Percentiles rank a stretch among this genome's conserved stretches.
These are phyloP conservation scores for Zizania palustris DNA, from an alignment of 202 grass and related monocot genomes.

Conservation along the genomic window DNA sequence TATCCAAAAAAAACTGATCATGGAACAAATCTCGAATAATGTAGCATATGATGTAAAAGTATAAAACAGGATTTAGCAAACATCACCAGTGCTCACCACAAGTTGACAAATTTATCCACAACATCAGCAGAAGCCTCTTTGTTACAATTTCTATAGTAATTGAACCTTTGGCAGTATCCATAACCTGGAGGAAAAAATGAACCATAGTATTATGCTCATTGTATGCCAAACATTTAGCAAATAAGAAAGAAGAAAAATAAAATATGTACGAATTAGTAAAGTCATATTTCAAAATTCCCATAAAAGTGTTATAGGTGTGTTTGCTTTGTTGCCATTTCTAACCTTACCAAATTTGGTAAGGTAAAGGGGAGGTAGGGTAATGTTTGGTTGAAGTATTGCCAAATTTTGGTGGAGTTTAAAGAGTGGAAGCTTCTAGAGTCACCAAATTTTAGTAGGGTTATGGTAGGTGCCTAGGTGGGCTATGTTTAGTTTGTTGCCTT, in stretches of 20 bases:
- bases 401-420: no score
- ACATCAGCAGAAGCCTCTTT: conserved; percentile 81
- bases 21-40: neutral
- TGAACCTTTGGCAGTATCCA: conserved; percentile 76
- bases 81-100: conserved; percentile 62
- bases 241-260: no score
- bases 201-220: conserved; percentile 23
- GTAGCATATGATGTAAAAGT: conserved; percentile 20
- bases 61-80: conserved; percentile 32
- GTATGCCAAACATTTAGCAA: conserved; percentile 6
- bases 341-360: no score
- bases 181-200: conserved; percentile 56
- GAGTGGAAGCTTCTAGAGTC: no score
- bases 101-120: conserved; percentile 76
- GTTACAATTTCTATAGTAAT: conserved; percentile 83
- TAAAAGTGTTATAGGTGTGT: neutral
- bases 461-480: no score
- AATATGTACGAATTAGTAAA: neutral
- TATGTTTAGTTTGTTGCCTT: no score
- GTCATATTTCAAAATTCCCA: neutral
- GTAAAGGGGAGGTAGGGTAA: no score
- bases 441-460: no score
- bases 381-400: no score
- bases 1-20: neutral
- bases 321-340: no score